Conservation (phyloP, 78 protist genomes). For the Reticulomyxa filosa region DNA sequence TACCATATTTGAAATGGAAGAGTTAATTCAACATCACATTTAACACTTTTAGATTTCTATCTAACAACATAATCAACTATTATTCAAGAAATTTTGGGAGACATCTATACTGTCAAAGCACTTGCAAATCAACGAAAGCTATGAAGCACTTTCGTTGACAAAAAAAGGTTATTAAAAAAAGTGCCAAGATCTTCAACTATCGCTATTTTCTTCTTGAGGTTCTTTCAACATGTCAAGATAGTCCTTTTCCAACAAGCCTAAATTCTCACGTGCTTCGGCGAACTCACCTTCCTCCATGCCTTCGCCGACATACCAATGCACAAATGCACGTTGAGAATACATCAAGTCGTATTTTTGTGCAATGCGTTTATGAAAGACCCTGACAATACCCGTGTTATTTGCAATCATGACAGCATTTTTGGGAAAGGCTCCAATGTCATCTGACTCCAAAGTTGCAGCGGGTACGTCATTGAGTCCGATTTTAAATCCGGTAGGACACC, state of each 20-base stretch:
- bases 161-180: too few species aligned
- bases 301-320: conserved; percentile 91
- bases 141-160: too few species aligned
- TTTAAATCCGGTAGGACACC: conserved; percentile 90
- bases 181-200: too few species aligned
- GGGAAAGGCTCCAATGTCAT: conserved; percentile 50
- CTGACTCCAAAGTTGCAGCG: conserved; percentile 43
- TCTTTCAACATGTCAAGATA: conserved; percentile 76
- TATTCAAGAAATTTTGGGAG: too few species aligned
- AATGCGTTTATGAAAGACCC: conserved; percentile 63
- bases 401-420: conserved; percentile 57
- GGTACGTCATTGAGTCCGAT: conserved; percentile 64
- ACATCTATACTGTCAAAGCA: too few species aligned
- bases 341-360: conserved; percentile 57
- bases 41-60: too few species aligned
- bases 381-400: conserved; percentile 78
- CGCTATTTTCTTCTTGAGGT: too few species aligned
- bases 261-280: conserved; percentile 85
- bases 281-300: conserved; percentile 95
- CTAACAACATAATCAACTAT: too few species aligned
- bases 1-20: too few species aligned
- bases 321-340: conserved; percentile 63
- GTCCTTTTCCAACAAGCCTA: conserved; percentile 64
- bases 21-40: too few species aligned
- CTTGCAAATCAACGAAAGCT: too few species aligned